phyloP scores from a whole-genome alignment of 257 asterid species.

The Pogostemon cablin region DNA sequence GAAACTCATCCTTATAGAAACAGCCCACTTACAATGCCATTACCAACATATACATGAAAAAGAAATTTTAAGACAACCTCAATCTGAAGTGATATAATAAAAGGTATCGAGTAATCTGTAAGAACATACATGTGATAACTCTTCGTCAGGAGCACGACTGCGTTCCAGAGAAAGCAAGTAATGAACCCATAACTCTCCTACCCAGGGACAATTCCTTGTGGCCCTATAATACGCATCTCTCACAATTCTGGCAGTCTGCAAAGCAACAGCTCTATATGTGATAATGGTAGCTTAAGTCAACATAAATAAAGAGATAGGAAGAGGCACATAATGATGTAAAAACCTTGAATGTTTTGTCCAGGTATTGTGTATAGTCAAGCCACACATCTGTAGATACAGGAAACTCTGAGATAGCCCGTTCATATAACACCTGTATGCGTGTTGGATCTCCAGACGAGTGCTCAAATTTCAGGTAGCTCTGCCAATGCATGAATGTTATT shows the following conservation, averaged over 20 bases:
- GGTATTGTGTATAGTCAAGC: conserved; percentile 78
- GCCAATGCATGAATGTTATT: conserved; percentile 39
- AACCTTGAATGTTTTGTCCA: conserved; percentile 94
- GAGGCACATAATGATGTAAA: conserved; percentile 16
- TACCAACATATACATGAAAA: background rate
- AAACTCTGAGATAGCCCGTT: conserved; percentile 82
- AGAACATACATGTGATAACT: conserved; percentile 63
- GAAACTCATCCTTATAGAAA: background rate
- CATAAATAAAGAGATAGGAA: conserved; percentile 17
- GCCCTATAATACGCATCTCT: conserved; percentile 83
- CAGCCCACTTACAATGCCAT: conserved; percentile 11
- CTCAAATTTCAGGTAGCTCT: conserved; percentile 91
- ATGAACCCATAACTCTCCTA: conserved; percentile 89
- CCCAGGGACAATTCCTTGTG: conserved; percentile 94
- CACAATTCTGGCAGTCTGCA: conserved; percentile 79
- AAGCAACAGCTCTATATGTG: conserved; percentile 30
- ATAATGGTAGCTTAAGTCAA: conserved; percentile 28
- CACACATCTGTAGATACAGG: conserved; percentile 81
- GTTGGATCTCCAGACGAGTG: conserved; percentile 93
- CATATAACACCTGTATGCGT: conserved; percentile 86
- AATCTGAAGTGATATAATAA: conserved; percentile 6
- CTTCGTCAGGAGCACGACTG: conserved; percentile 74
- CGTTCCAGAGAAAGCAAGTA: conserved; percentile 85
- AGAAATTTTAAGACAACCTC: conserved; percentile 6
- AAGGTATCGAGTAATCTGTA: conserved; percentile 23